Percentiles rank a stretch among this genome's conserved stretches.
These are phyloP conservation scores for Claviceps pusilla DNA, from an alignment of 2,329 filamentous ascomycete genomes.

Conservation along the genomic window DNA sequence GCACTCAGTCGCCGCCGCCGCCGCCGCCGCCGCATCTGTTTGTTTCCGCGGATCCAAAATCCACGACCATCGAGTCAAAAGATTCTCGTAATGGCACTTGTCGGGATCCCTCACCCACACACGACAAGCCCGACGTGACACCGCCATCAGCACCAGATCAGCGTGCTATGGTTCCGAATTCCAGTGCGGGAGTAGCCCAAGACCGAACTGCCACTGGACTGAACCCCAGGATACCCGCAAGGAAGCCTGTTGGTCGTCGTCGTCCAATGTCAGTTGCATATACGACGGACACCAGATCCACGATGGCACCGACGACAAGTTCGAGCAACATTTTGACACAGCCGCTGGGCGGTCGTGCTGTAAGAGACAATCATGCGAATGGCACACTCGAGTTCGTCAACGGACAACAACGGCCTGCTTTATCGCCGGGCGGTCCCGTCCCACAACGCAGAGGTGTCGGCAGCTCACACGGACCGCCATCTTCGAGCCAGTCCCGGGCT, in stretches of 20 bases:
- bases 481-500: background rate
- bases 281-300: background rate
- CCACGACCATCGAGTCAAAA: background rate
- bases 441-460: background rate
- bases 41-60: background rate
- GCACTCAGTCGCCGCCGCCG: constrained; percentile 10
- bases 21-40: constrained; percentile 6
- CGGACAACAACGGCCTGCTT: background rate
- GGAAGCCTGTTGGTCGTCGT: constrained; percentile 17
- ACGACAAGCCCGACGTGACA: background rate
- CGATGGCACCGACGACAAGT: background rate
- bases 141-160: background rate
- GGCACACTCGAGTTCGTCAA: background rate
- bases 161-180: background rate
- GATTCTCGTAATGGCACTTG: background rate
- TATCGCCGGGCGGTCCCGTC: background rate
- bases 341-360: background rate
- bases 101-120: background rate
- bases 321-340: background rate
- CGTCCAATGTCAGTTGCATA: constrained; percentile 7
- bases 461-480: background rate
- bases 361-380: background rate
- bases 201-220: constrained; percentile 7
- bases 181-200: background rate
- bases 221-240: constrained; percentile 9